phyloP scores from a whole-genome alignment of 495 filamentous ascomycete genomes.

The Penicillium samsonianum region DNA sequence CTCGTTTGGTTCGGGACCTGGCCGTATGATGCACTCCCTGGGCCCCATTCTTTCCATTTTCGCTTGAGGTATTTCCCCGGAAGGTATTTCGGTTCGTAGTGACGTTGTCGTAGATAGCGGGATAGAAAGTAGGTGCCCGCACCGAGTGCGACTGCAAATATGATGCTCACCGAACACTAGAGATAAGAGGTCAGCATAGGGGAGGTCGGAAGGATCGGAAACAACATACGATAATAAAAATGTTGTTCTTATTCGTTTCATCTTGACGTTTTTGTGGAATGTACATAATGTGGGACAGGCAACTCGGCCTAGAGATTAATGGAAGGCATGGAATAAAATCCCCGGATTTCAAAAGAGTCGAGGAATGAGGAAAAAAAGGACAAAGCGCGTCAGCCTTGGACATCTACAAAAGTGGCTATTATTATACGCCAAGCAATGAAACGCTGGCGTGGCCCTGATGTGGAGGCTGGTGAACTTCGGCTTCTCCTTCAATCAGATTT shows the following conservation, averaged over 20 bases:
- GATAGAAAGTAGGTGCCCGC: slow-evolving; percentile 48
- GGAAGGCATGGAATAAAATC: slow-evolving; percentile 23
- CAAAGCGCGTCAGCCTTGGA: slow-evolving; percentile 1
- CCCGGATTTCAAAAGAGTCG: slow-evolving; percentile 14
- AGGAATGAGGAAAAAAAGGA: slow-evolving; percentile 11
- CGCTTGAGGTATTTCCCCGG: slow-evolving; percentile 59
- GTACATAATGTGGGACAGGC: slow-evolving; percentile 28
- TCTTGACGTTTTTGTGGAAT: slow-evolving; percentile 30
- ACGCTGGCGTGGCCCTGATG: slow-evolving; percentile 2
- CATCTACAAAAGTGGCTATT: background rate
- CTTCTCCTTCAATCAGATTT: slow-evolving; percentile 10
- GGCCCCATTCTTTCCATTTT: slow-evolving; percentile 61
- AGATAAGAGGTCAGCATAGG: slow-evolving; percentile 9
- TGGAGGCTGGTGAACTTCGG: slow-evolving; percentile 7
- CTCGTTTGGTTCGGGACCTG: slow-evolving; percentile 40
- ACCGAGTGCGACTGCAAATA: slow-evolving; percentile 41
- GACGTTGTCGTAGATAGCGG: slow-evolving; percentile 48
- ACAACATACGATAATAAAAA: slow-evolving; percentile 31
- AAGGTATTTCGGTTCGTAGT: slow-evolving; percentile 58
- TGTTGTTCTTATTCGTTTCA: slow-evolving; percentile 20
- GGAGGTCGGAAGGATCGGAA: slow-evolving; percentile 2
- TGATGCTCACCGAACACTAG: slow-evolving; percentile 39
- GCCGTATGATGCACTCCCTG: slow-evolving; percentile 44
- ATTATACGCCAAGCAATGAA: slow-evolving; percentile 8
- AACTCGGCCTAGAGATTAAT: slow-evolving; percentile 23